Conservation (phyloP, 768 basidiomycete genomes). For the Leccinum barrowsii region DNA sequence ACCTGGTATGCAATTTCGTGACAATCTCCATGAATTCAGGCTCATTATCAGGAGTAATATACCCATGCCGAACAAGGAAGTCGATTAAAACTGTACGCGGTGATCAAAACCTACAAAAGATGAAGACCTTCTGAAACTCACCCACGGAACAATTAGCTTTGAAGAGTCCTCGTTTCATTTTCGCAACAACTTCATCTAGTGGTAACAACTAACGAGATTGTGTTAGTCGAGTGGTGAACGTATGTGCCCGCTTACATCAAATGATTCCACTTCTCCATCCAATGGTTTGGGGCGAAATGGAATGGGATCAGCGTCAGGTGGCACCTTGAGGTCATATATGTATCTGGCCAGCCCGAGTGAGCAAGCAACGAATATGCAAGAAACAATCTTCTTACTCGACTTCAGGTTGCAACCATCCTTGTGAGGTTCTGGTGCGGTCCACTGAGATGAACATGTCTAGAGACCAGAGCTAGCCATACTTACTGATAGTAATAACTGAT, state of each 20-base stretch:
- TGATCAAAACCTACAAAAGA: slow-evolving; percentile 2
- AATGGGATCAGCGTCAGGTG: slow-evolving; percentile 42
- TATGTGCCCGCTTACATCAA: slow-evolving; percentile 55
- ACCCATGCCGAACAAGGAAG: slow-evolving; percentile 82
- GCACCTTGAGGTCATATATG: slow-evolving; percentile 78
- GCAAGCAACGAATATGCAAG: background rate
- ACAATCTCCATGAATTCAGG: slow-evolving; percentile 75
- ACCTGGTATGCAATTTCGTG: slow-evolving; percentile 69
- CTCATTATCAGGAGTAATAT: slow-evolving; percentile 86
- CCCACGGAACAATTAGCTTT: slow-evolving; percentile 91
- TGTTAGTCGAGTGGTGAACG: background rate
- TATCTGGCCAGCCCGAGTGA: slow-evolving; percentile 42
- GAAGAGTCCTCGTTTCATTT: slow-evolving; percentile 71
- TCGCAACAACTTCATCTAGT: slow-evolving; percentile 56
- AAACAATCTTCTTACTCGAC: slow-evolving; percentile 53
- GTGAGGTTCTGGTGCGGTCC: slow-evolving; percentile 17
- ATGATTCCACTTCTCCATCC: slow-evolving; percentile 94
- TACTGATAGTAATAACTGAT: slow-evolving; percentile 82
- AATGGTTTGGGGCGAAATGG: slow-evolving; percentile 65
- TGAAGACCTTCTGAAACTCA: slow-evolving; percentile 31
- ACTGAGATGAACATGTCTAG: background rate
- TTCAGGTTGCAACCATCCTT: slow-evolving; percentile 78
- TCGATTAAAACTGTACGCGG: slow-evolving; percentile 74
- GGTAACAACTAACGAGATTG: slow-evolving; percentile 52
- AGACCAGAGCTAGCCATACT: slow-evolving; percentile 3